These are phyloP conservation scores for Rhodotorula sp. DNA, from an alignment of 1,284 basidiomycete genomes.

Conservation along the genomic window DNA sequence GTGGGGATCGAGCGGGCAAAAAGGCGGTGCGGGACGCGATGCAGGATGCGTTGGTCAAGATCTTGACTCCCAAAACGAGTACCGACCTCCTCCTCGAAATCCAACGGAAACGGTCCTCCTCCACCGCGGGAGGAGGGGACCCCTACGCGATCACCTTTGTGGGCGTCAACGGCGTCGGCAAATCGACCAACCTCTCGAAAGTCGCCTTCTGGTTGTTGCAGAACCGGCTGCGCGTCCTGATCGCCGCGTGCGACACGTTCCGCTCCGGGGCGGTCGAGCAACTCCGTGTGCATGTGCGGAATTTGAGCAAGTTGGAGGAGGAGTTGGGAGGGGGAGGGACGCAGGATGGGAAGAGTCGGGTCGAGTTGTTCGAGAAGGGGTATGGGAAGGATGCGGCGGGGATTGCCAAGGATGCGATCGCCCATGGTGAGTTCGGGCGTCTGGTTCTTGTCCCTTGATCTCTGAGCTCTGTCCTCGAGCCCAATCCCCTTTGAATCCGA, in stretches of 20 bases:
- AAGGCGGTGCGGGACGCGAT: slow-evolving; percentile 69
- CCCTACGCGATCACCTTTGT: slow-evolving; percentile 94
- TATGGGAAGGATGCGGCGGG: slow-evolving; percentile 98
- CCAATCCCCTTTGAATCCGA: too few relatives aligned
- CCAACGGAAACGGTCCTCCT: slow-evolving; percentile 52
- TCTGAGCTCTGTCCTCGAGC: accelerated
- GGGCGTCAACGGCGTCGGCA: slow-evolving; percentile 99
- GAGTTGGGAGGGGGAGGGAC: slow-evolving; percentile 55
- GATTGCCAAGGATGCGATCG: slow-evolving; percentile 92
- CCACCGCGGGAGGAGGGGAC: slow-evolving; percentile 26
- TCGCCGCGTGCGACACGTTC: slow-evolving; percentile 99
- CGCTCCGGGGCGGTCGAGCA: slow-evolving; percentile 98
- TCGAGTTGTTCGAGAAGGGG: slow-evolving; percentile 93
- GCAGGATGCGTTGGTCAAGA: slow-evolving; percentile 82
- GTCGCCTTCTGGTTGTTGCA: slow-evolving; percentile 99
- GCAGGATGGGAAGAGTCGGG: slow-evolving; percentile 43
- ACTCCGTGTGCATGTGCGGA: slow-evolving; percentile 91
- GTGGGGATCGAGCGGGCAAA: background rate
- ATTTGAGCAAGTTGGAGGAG: slow-evolving; percentile 82
- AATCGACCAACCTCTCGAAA: slow-evolving; percentile 96
- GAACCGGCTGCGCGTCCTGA: slow-evolving; percentile 87
- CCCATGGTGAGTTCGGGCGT: slow-evolving; percentile 61
- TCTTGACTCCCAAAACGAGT: slow-evolving; percentile 93
- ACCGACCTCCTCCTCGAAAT: slow-evolving; percentile 84
- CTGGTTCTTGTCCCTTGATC: background rate